Conservation (phyloP, 176 grass and related monocot species). For the Oryza glaberrima region DNA sequence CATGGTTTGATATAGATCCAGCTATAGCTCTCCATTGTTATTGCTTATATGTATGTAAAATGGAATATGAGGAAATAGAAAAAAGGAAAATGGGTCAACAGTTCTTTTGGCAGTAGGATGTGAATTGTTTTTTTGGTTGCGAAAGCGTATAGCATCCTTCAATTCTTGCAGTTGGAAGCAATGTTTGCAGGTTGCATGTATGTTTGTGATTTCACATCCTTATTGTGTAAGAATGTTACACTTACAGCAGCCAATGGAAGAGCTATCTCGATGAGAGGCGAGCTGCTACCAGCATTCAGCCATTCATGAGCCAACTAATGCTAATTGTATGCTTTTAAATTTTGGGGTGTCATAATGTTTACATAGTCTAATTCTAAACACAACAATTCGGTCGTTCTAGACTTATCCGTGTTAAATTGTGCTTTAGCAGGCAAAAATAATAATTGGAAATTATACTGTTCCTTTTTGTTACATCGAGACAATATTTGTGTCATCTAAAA, state of each 20-base stretch:
- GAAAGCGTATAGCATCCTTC: not conserved
- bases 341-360: not conserved
- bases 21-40: conserved; percentile 75
- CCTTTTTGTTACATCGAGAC: not conserved
- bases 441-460: not conserved
- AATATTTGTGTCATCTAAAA: not conserved
- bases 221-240: not conserved
- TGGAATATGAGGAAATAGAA: conserved; percentile 71
- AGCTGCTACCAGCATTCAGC: not conserved
- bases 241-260: not conserved
- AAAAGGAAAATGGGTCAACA: conserved; percentile 55
- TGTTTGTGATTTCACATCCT: not conserved
- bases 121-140: not conserved
- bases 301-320: not conserved
- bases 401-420: not conserved
- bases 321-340: not conserved
- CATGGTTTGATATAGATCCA: conserved; percentile 52
- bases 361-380: not conserved
- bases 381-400: not conserved
- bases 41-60: conserved; percentile 80
- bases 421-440: not conserved
- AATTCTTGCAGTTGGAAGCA: not conserved
- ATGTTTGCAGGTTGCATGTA: not conserved
- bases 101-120: conserved; percentile 41
- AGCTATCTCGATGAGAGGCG: not conserved